A percentile compares a stretch with the other conserved stretches of the same genome.
Conservation (phyloP, 2,329 filamentous ascomycete species). For the Penicillium sp. region DNA sequence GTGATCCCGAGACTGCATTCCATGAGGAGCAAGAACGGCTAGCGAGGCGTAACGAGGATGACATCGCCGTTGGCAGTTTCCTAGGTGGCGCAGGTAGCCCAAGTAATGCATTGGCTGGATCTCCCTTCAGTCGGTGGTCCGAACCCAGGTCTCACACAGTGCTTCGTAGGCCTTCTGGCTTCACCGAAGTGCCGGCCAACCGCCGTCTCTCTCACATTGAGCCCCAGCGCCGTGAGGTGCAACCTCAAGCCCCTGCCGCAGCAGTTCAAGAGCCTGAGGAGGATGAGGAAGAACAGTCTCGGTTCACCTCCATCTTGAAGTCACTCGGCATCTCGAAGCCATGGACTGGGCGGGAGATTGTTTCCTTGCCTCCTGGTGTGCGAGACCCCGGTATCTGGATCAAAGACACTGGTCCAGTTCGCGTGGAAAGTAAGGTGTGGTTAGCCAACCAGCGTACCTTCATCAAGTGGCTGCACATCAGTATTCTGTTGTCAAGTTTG, state of each 20-base stretch:
- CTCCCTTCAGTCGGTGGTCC: conserved; percentile 30
- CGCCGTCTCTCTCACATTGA: conserved; percentile 42
- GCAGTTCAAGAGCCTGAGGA: conserved; percentile 35
- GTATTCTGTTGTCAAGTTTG: conserved; percentile 79
- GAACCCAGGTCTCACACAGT: conserved; percentile 26
- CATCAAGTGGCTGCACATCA: conserved; percentile 97
- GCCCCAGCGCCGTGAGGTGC: conserved; percentile 35
- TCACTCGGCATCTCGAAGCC: conserved; percentile 81
- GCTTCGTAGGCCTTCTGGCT: conserved; percentile 26
- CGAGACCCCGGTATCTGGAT: conserved; percentile 81
- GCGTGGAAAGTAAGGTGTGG: conserved; percentile 98
- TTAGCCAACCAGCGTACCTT: conserved; percentile 97
- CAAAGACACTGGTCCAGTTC: conserved; percentile 88
- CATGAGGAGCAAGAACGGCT: conserved; percentile 86
- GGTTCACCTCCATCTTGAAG: conserved; percentile 72
- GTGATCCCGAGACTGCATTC: conserved; percentile 86
- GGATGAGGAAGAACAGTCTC: conserved; percentile 51
- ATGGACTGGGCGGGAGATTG: conserved; percentile 55
- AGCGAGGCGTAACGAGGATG: conserved; percentile 79
- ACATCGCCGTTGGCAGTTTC: conserved; percentile 85
- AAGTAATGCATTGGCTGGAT: conserved; percentile 33
- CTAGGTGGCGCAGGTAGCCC: conserved; percentile 57
- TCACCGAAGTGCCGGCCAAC: conserved; percentile 22
- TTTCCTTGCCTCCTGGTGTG: conserved; percentile 79
- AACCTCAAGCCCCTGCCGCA: conserved; percentile 26